A percentile compares a stretch with the other conserved stretches of the same genome.
phyloP scores from a whole-genome alignment of 768 basidiomycete genomes.

The Mycena rosella region DNA sequence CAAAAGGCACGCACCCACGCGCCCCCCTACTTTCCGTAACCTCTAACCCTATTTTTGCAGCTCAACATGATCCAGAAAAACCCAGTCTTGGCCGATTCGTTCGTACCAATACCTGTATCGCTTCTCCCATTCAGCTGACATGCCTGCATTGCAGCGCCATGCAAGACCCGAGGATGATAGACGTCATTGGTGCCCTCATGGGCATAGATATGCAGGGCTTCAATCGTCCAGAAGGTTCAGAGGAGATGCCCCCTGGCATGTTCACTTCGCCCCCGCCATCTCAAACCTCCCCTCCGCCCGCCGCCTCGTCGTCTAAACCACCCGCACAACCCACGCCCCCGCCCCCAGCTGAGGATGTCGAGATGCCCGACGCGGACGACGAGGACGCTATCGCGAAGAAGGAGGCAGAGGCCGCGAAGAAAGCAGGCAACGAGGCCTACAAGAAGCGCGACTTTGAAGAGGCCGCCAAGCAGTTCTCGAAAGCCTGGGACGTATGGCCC shows the following conservation, averaged over 20 bases:
- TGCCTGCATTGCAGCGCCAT: constrained; percentile 62
- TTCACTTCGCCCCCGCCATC: constrained; percentile 49
- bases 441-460: constrained; percentile 86
- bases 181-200: constrained; percentile 93
- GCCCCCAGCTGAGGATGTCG: constrained; percentile 67
- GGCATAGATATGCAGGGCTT: constrained; percentile 93
- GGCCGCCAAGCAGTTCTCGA: constrained; percentile 80
- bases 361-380: constrained; percentile 76
- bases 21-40: constrained; percentile 18
- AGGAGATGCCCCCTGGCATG: constrained; percentile 78
- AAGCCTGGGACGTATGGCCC: constrained; percentile 94
- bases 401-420: constrained; percentile 85
- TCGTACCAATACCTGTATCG: constrained; percentile 37
- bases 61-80: constrained; percentile 77
- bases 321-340: constrained; percentile 47
- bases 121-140: constrained; percentile 16
- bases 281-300: constrained; percentile 53
- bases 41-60: constrained; percentile 49
- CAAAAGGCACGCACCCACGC: constrained; percentile 61
- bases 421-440: constrained; percentile 83
- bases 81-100: constrained; percentile 73
- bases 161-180: constrained; percentile 92
- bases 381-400: constrained; percentile 82
- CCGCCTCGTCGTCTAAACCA: constrained; percentile 60
- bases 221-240: constrained; percentile 85